Percentiles rank a stretch among this genome's conserved stretches.
Conservation (phyloP, 106 monocot species). For the Cymbidium sinense region DNA sequence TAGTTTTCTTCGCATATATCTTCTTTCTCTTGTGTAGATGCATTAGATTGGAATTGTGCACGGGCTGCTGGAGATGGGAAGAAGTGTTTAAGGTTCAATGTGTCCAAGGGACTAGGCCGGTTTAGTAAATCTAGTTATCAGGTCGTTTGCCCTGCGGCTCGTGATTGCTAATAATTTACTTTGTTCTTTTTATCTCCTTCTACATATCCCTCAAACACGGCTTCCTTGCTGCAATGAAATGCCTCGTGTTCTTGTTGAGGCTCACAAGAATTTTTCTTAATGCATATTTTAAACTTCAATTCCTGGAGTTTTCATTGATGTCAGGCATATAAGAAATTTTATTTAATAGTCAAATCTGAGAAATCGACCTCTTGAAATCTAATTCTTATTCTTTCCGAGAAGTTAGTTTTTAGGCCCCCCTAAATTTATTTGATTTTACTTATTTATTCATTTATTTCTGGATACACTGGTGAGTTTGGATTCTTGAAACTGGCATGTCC, state of each 20-base stretch:
- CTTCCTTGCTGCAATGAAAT: neutral
- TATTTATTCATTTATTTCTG: neutral
- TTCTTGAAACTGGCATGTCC: neutral
- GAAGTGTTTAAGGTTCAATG: neutral
- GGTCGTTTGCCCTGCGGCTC: too few relatives aligned
- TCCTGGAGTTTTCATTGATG: neutral
- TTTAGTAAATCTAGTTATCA: neutral
- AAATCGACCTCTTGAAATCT: neutral
- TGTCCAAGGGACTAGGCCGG: neutral
- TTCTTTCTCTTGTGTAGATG: neutral
- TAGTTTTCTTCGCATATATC: neutral
- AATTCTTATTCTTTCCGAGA: neutral
- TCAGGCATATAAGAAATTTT: neutral
- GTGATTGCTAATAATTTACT: neutral
- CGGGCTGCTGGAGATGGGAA: neutral
- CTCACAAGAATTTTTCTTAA: neutral
- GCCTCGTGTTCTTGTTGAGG: neutral
- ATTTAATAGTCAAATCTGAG: neutral
- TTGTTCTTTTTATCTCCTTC: neutral
- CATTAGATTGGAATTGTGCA: neutral
- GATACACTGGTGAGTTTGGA: neutral
- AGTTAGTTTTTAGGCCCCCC: neutral
- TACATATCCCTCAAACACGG: neutral
- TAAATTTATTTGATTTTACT: neutral
- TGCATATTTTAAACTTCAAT: neutral